Conservation (phyloP, 805 yeast species). For the Candida jianshihensis region DNA sequence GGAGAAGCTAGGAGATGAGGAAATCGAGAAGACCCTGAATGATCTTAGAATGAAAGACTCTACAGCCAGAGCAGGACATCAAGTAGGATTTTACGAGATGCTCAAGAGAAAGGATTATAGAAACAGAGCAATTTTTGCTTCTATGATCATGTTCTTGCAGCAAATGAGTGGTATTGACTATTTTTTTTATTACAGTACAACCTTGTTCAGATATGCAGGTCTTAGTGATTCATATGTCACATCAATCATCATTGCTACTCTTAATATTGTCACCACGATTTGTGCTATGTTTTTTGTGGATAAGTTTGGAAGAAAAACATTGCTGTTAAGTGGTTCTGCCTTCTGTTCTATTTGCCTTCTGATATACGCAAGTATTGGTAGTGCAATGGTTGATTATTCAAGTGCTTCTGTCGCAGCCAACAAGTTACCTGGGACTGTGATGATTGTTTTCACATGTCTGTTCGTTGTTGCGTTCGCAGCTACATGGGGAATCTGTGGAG, state of each 20-base stretch:
- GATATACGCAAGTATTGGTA: constrained; percentile 42
- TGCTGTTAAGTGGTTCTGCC: constrained; percentile 33
- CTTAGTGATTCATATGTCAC: constrained; percentile 48
- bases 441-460: constrained; percentile 49
- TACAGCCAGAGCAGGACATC: constrained; percentile 6
- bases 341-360: constrained; percentile 47
- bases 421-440: constrained; percentile 39
- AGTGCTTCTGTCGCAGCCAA: constrained; percentile 13
- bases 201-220: constrained; percentile 47
- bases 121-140: constrained; percentile 45
- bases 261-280: constrained; percentile 45
- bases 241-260: constrained; percentile 45
- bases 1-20: constrained; percentile 38
- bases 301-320: constrained; percentile 37
- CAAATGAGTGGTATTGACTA: constrained; percentile 63
- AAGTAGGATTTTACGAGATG: constrained; percentile 41
- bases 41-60: constrained; percentile 4
- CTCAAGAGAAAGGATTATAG: constrained; percentile 26
- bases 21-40: constrained; percentile 24
- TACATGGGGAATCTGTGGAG: constrained; percentile 52
- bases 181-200: constrained; percentile 61
- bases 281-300: constrained; percentile 43
- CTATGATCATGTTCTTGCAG: constrained; percentile 49
- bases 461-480: constrained; percentile 45
- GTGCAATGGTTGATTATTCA: constrained; percentile 30